Evolutionary conservation across 2,329 filamentous ascomycete species (phyloP), one percentile per base, ranked within the genome.

Genomic region (Diaporthe velutina): DNA sequence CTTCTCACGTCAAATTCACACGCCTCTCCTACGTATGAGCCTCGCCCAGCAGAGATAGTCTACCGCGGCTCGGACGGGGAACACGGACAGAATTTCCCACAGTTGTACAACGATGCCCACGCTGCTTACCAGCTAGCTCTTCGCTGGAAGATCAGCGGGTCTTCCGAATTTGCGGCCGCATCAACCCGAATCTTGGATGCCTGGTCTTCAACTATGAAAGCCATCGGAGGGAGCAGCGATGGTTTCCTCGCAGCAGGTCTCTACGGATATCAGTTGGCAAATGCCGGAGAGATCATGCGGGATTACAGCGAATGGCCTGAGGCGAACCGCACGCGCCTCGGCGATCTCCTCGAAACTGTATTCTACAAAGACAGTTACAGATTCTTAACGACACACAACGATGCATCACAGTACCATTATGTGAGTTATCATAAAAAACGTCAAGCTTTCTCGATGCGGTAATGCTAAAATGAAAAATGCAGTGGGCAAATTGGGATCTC

Each of bases 181-280:
- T 81, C 82, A 0, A 77, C 79, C 38, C 76, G 73, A 30, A 81
- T 84, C 61, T 75, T 85, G 19, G 79, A 82, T 71, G 81, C 76
- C 9, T 85, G 83, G 83, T 77, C 77, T 48, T 77, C 76, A 4
- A 83, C 82, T 1, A 73, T 85, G n/a, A 81, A 75, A 2, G 68
- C 30, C 4, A 80, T 85, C 48, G 71, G 66, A 19, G 83, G 84
- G 0, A 80, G 52, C 25, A 76, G 77, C 13, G 83, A 85, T 73
- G 79, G 77, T 38, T 82, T 77, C 73, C 80, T 85, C 9, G 83
- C 82, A 0, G 76, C 82, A 0, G 83, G 83, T 0, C 71, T 85
- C 2, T 84, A 85, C 60, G 83, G 84, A 0, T 88, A 85, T 73
- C 79, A 85, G 71, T 77, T 85, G 25, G 83, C 83, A 28, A 85